phyloP scores from a whole-genome alignment of 768 basidiomycete genomes.

The Tylopilus sp. region DNA sequence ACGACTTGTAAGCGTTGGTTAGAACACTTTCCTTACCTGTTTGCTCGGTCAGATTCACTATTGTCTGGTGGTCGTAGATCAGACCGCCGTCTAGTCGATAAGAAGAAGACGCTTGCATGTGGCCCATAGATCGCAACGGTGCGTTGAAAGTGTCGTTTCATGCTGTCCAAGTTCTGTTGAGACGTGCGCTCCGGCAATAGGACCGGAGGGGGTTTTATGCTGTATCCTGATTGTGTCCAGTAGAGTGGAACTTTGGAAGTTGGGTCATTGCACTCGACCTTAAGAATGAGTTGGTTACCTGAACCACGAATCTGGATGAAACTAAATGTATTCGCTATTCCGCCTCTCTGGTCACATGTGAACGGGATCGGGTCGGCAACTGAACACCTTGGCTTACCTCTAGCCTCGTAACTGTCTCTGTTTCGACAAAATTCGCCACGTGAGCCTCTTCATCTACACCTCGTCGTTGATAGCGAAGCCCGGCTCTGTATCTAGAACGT shows the following conservation, averaged over 20 bases:
- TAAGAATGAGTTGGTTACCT: slow-evolving; percentile 41
- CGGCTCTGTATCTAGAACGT: slow-evolving; percentile 84
- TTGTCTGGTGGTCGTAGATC: slow-evolving; percentile 43
- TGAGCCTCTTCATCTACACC: slow-evolving; percentile 92
- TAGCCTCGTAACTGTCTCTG: slow-evolving; percentile 83
- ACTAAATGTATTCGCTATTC: slow-evolving; percentile 73
- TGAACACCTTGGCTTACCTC: slow-evolving; percentile 46
- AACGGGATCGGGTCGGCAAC: not conserved
- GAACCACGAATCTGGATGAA: slow-evolving; percentile 93
- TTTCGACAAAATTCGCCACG: slow-evolving; percentile 96
- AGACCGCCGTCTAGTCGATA: slow-evolving; percentile 3
- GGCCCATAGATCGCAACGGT: slow-evolving; percentile 70
- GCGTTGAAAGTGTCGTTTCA: slow-evolving; percentile 71
- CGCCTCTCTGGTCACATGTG: slow-evolving; percentile 56
- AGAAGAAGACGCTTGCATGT: slow-evolving; percentile 48
- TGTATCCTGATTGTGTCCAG: slow-evolving; percentile 88
- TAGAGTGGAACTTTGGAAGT: slow-evolving; percentile 72
- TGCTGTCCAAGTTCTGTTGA: slow-evolving; percentile 63
- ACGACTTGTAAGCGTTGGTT: slow-evolving; percentile 73
- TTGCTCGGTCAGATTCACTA: slow-evolving; percentile 89
- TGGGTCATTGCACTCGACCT: not conserved
- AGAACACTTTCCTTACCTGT: slow-evolving; percentile 83
- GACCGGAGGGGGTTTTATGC: slow-evolving; percentile 83
- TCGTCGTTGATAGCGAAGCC: slow-evolving; percentile 89
- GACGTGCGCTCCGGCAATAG: slow-evolving; percentile 71